Base-by-base conservation (phyloP, 139 green algal genomes). In the Chlamydomonas incerta region DNA sequence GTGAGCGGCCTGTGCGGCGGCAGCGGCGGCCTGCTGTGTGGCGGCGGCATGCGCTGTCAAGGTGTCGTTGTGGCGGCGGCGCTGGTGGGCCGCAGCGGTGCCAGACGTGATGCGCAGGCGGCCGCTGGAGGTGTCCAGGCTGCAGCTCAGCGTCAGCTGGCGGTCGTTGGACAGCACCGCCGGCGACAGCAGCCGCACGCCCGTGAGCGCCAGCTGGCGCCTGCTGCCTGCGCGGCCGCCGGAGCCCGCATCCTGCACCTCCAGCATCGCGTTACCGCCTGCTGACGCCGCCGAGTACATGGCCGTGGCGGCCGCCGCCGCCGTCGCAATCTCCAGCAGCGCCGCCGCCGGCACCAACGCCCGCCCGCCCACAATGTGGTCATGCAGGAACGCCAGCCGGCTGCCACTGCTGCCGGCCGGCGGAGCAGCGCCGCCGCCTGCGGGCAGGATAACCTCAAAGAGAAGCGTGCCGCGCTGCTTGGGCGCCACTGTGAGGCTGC, bases 331-430 rank as follows among this genome's bases (percentile, higher is more conserved):
- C 86, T 95, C 93, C 41, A 96, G 77, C 74, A 94, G 91, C 58
- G 82, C 94, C 9, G 94, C 91, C 1, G 91, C 94, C 3, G 94
- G 94, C 52, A 96, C 72, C 18, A 97, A 80, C 21, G 79, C 31
- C 11, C 71, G 62, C 3, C 89, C 90, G 46, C 50, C 46, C 2
- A 91, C 94, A 0, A 88, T 24, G 70, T 98, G 95, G 58, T 98
- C 89, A 23, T 75, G 85, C 31, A 97, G 70, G 57, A 89, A 93
- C 0, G 87, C 80, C 23, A 95, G 72, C 1, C 31, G 46, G 1
- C 57, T 18, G 1, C 8, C 8, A 50, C 57, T 18, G 41, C 41
- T 50, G 41, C 6, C 41, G 41, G 6, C 41, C 41, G 41, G 5
- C 41, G 41, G 5, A 8, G 6, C 8, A 50, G 6, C 8, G 41